phyloP scores from a whole-genome alignment of 2,329 filamentous ascomycete species.

The Hypoxylon sp. region DNA sequence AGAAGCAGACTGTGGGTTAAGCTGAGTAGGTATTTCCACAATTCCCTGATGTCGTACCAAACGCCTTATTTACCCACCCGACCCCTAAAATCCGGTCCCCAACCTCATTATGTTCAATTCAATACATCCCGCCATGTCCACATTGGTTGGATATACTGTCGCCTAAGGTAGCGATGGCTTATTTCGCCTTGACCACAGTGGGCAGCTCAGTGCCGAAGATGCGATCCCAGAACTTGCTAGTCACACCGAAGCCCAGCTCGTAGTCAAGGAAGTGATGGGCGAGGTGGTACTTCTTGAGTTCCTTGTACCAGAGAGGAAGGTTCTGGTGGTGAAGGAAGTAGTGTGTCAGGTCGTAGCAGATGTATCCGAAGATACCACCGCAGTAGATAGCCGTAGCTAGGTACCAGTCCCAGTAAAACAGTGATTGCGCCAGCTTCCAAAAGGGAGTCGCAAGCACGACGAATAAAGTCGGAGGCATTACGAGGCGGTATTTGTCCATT shows the following conservation, averaged over 20 bases:
- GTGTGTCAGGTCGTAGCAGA: constrained; percentile 96
- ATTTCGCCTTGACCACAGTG: constrained; percentile 49
- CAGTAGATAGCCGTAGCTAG: constrained; percentile 80
- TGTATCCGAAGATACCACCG: constrained; percentile 93
- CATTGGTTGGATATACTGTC: neutral
- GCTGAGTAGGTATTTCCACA: constrained; percentile 25
- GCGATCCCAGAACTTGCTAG: constrained; percentile 93
- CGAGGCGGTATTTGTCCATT: constrained; percentile 97
- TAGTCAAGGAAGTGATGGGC: constrained; percentile 98
- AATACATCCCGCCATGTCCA: constrained; percentile 20
- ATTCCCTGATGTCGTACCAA: constrained; percentile 19
- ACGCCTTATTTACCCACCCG: constrained; percentile 30
- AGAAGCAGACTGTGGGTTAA: constrained; percentile 26
- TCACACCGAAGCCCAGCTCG: constrained; percentile 96
- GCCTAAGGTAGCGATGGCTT: constrained; percentile 2
- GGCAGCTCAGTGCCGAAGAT: constrained; percentile 88
- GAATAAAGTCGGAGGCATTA: constrained; percentile 95
- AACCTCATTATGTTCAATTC: constrained; percentile 16
- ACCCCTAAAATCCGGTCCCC: constrained; percentile 16
- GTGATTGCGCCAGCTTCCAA: constrained; percentile 84
- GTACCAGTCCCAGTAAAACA: constrained; percentile 89
- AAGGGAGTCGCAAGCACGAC: constrained; percentile 84
- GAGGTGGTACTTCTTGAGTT: constrained; percentile 96
- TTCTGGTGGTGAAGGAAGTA: constrained; percentile 98
- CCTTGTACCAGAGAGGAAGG: constrained; percentile 87